Conservation (phyloP, 169 alveolate genomes). For the Amoebophrya sp. region DNA sequence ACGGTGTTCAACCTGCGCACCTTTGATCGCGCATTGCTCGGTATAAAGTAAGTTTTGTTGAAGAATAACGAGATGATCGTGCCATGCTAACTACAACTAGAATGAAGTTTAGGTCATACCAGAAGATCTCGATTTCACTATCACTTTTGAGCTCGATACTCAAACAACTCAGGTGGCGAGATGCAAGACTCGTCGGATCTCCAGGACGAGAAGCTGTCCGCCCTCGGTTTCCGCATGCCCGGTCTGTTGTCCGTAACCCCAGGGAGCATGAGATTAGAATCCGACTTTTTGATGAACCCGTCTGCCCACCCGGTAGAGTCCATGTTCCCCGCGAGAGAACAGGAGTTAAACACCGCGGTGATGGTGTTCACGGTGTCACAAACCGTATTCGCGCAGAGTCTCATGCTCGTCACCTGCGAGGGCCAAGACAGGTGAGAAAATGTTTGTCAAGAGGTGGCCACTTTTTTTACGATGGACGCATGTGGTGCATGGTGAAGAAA, state of each 20-base stretch:
- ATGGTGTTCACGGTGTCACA: background rate
- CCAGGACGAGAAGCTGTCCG: background rate
- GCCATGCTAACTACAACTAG: too few species aligned
- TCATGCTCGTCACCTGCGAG: conserved; percentile 20
- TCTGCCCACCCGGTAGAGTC: background rate
- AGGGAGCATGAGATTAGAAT: background rate
- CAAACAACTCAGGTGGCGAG: background rate
- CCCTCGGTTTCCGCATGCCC: background rate
- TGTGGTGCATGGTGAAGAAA: too few species aligned
- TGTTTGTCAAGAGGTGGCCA: too few species aligned
- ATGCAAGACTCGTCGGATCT: background rate
- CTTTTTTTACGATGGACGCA: too few species aligned
- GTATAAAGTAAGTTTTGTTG: too few species aligned
- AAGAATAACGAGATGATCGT: too few species aligned
- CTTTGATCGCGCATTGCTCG: background rate
- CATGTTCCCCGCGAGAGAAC: background rate
- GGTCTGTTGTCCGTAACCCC: background rate
- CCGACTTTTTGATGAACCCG: background rate
- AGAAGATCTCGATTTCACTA: too few species aligned
- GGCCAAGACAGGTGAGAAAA: conserved; percentile 7
- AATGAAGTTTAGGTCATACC: too few species aligned
- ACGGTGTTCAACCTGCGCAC: background rate
- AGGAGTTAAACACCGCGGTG: background rate
- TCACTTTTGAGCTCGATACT: too few species aligned
- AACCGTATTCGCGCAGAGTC: background rate